Conservation (phyloP, 108 stramenopile genomes). For the Nitzschia putrida region DNA sequence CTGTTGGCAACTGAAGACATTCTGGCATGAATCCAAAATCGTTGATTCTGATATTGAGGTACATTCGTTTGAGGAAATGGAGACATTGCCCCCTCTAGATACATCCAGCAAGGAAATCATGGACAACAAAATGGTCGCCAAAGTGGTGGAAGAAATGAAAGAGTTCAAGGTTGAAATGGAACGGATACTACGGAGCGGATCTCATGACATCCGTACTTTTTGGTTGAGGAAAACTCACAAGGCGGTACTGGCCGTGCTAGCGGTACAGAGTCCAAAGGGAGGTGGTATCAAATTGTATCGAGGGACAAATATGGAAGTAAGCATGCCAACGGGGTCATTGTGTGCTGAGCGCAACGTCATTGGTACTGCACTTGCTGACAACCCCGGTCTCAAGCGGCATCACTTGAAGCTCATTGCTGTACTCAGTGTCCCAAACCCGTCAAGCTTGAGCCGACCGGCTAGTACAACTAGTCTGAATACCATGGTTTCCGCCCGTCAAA, state of each 20-base stretch:
- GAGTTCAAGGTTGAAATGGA: slow-evolving; percentile 73
- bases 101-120: slow-evolving; percentile 29
- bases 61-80: slow-evolving; percentile 90
- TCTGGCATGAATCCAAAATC: slow-evolving; percentile 92
- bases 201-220: slow-evolving; percentile 85
- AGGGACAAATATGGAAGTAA: slow-evolving; percentile 98
- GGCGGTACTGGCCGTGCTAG: slow-evolving; percentile 94
- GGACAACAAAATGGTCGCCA: slow-evolving; percentile 36
- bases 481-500: not conserved
- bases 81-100: slow-evolving; percentile 86
- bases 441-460: slow-evolving; percentile 27
- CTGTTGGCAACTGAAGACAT: slow-evolving; percentile 95
- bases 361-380: slow-evolving; percentile 85
- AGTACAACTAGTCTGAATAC: slow-evolving; percentile 40
- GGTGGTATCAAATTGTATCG: slow-evolving; percentile 73
- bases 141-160: slow-evolving; percentile 90
- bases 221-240: slow-evolving; percentile 96
- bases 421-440: slow-evolving; percentile 68
- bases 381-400: slow-evolving; percentile 76
- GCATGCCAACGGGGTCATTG: slow-evolving; percentile 96
- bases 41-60: slow-evolving; percentile 91
- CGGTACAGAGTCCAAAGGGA: slow-evolving; percentile 66
- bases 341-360: slow-evolving; percentile 98
- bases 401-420: slow-evolving; percentile 88
- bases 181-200: slow-evolving; percentile 38